A percentile compares a stretch with the other conserved stretches of the same genome.
These are phyloP conservation scores for Gentiana straminea DNA, from an alignment of 257 asterid species.

Conservation along the genomic window DNA sequence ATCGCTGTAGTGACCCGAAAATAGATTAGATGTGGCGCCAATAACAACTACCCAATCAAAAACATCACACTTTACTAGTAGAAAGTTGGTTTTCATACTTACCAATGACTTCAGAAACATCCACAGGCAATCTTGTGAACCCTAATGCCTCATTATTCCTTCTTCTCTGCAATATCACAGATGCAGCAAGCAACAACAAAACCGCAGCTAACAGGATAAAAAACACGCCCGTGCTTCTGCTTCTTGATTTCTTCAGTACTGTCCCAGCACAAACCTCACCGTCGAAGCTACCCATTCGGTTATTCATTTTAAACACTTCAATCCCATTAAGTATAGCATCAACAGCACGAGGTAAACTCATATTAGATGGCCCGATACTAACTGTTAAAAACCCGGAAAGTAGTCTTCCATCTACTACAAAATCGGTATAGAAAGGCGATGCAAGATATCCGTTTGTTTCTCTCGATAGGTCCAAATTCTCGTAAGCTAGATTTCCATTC, in stretches of 20 bases:
- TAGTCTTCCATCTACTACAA: conserved; percentile 37
- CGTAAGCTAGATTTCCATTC: conserved; percentile 63
- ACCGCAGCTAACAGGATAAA: conserved; percentile 45
- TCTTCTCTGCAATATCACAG: conserved; percentile 43
- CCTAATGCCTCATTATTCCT: conserved; percentile 25
- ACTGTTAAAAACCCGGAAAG: conserved; percentile 34
- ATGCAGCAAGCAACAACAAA: conserved; percentile 43
- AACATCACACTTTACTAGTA: conserved; percentile 32
- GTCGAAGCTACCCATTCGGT: conserved; percentile 59
- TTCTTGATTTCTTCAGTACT: conserved; percentile 53
- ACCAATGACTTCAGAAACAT: conserved; percentile 43
- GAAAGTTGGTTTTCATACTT: conserved; percentile 30
- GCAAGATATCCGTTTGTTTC: conserved; percentile 47
- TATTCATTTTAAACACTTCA: conserved; percentile 76
- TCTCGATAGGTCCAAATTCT: conserved; percentile 55
- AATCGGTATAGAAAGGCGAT: conserved; percentile 88
- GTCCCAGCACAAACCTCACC: conserved; percentile 50
- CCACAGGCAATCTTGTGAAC: conserved; percentile 69
- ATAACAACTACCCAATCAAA: neutral
- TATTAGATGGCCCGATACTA: conserved; percentile 69
- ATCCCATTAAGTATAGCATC: conserved; percentile 83
- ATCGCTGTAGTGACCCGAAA: neutral
- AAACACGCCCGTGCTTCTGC: conserved; percentile 22
- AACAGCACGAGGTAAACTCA: conserved; percentile 49
- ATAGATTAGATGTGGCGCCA: neutral